These are phyloP conservation scores for Coniochaeta sp. DNA, from an alignment of 2,329 filamentous ascomycete genomes.

Conservation along the genomic window DNA sequence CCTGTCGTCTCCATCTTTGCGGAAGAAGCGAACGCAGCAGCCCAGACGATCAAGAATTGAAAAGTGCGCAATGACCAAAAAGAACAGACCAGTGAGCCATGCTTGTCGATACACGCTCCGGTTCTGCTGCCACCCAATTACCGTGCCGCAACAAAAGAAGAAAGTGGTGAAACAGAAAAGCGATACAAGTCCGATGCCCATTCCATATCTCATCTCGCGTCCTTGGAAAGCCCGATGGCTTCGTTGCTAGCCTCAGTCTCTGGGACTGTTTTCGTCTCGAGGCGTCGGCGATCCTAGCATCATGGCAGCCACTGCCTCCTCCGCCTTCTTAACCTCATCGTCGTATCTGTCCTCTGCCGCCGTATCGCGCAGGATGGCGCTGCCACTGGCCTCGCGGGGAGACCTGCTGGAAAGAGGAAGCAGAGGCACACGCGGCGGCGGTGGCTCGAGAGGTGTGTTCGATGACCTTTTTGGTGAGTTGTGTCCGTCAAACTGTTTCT, in stretches of 20 bases:
- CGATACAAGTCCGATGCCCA: not conserved
- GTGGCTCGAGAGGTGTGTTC: not conserved
- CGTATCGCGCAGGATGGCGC: not conserved
- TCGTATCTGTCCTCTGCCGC: not conserved
- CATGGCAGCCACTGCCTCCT: not conserved
- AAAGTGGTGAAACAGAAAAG: not conserved
- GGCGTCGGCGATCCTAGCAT: not conserved
- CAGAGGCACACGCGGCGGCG: not conserved
- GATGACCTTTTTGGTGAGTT: not conserved
- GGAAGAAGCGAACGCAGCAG: not conserved
- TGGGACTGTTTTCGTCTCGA: not conserved
- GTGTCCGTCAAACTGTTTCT: not conserved
- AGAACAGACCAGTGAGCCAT: not conserved
- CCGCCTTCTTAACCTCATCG: not conserved
- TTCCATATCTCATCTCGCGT: not conserved
- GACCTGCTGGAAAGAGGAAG: not conserved
- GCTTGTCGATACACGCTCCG: not conserved
- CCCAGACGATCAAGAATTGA: not conserved
- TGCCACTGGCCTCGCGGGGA: not conserved
- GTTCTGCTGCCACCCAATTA: not conserved
- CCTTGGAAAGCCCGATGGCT: too few relatives aligned
- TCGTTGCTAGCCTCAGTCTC: not conserved
- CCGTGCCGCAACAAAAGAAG: not conserved
- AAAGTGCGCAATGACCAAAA: slow-evolving; percentile 1
- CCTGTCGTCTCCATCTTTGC: not conserved